A percentile compares a stretch with the other conserved stretches of the same genome.
Evolutionary conservation across 2,329 filamentous ascomycete genomes (phyloP).

Genomic region (Chaetomiaceae sp.): DNA sequence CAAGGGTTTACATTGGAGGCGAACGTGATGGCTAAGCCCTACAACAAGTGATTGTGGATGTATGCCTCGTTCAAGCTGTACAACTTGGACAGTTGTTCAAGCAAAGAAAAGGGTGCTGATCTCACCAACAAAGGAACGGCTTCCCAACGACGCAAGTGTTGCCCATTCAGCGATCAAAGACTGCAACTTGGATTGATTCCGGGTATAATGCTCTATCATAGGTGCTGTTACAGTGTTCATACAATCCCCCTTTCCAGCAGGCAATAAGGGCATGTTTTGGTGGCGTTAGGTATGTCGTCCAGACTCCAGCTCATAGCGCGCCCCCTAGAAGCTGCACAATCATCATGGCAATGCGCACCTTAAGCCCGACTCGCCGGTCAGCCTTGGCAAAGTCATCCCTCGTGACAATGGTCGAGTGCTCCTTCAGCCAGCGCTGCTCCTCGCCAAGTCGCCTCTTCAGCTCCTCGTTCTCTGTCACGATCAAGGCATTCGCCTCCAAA

Average conservation of each 20-base stretch:
- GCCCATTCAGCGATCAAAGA: not conserved
- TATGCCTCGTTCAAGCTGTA: no score
- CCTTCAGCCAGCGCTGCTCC: conserved; percentile 76
- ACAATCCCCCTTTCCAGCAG: not conserved
- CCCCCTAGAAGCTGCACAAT: conserved; percentile 82
- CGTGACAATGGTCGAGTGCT: conserved; percentile 64
- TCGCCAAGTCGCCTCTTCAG: conserved; percentile 69
- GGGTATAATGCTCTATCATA: conserved; percentile 16
- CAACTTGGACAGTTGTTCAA: not conserved
- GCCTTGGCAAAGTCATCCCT: conserved; percentile 74
- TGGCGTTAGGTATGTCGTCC: not conserved
- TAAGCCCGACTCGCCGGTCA: conserved; percentile 78
- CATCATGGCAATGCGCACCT: conserved; percentile 90
- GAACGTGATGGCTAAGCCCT: no score
- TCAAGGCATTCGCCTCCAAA: conserved; percentile 80
- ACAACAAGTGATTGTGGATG: no score
- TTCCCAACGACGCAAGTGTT: no score
- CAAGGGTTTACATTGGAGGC: no score
- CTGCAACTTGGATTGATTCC: conserved; percentile 5
- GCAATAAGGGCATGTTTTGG: not conserved
- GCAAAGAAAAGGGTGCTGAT: not conserved
- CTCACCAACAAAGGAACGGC: not conserved
- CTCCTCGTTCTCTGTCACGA: conserved; percentile 72
- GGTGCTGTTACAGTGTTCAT: conserved; percentile 6
- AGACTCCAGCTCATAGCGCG: conserved; percentile 54